Conservation (phyloP, 1,139 yeast species). For the Pichia sp. region DNA sequence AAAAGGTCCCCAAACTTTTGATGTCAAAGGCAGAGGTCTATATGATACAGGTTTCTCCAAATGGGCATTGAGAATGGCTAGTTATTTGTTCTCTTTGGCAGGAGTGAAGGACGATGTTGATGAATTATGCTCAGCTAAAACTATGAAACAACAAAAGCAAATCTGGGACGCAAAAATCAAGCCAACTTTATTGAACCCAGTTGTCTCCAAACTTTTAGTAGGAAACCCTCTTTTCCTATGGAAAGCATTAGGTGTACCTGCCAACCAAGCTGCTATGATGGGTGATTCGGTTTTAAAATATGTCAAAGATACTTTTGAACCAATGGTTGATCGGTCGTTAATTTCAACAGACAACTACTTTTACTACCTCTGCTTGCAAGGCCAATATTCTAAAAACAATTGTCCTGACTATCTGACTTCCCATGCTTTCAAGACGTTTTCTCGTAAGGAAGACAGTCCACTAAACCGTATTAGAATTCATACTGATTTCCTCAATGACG, state of each 20-base stretch:
- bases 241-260: constrained; percentile 89
- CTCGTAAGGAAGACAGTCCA: constrained; percentile 38
- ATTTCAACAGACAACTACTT: constrained; percentile 73
- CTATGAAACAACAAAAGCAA: constrained; percentile 55
- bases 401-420: constrained; percentile 74
- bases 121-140: constrained; percentile 52
- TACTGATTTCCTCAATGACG: constrained; percentile 75
- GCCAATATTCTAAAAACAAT: constrained; percentile 55
- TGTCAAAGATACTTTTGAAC: constrained; percentile 74
- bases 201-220: constrained; percentile 60
- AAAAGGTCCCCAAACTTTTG: constrained; percentile 56
- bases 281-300: constrained; percentile 66
- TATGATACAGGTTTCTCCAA: constrained; percentile 81
- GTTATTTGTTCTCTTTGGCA: constrained; percentile 51
- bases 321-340: constrained; percentile 58
- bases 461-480: constrained; percentile 69
- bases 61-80: constrained; percentile 75
- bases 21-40: constrained; percentile 51
- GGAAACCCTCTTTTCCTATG: constrained; percentile 81
- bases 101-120: constrained; percentile 52
- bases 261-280: constrained; percentile 78
- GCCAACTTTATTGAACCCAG: constrained; percentile 66
- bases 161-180: constrained; percentile 62
- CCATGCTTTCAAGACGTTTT: constrained; percentile 50
- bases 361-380: constrained; percentile 64